Evolutionary conservation across 1,284 basidiomycete genomes (phyloP), one percentile per base, ranked within the genome.

Genomic region (Neolentinus lepideus): DNA sequence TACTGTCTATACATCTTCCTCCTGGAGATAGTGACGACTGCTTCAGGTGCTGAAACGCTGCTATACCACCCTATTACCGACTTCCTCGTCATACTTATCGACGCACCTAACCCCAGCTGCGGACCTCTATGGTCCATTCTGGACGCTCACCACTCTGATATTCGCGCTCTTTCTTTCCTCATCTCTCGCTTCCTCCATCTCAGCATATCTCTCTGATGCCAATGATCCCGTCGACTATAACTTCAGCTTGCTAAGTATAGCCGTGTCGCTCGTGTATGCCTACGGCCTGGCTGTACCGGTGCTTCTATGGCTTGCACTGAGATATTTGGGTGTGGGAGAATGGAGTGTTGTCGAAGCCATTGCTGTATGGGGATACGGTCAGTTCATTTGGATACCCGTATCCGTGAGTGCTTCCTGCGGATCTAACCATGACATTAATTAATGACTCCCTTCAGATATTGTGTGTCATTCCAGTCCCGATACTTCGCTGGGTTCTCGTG

Each of bases 141-240:
- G 94, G 94, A 91, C 93, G 0, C 80, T 95, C 51, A 94, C 93
- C 0, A 96, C 94, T 1, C 82, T 97, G 60, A 89, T 96, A 52
- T 92, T 97, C 66, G 79, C 86, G 1, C 83, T 97, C 55, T 97
- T 94, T 74, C 83, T 95, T 56, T 94, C 90, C 31, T 95, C 94
- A 0, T 93, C 90, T 22, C 83, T 97, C 46, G 91, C 87, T 1
- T 83, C 89, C 6, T 91, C 90, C 38, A 87, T 97, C 62, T 76
- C 86, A 1, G 79, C 83, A 21, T 96, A 93, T 71, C 79, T 96
- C 43, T 87, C 88, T 25, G 71, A 79, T 35, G 74, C 80, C 0
- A 74, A 69, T 2, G 72, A 66, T 27, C 59, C 60, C 72, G 57
- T 90, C 63, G 83, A 84, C 58, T 94, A 94, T 64, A 84, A 97